Conservation (phyloP, 2,329 filamentous ascomycete genomes). For the Pseudogymnoascus sp. region DNA sequence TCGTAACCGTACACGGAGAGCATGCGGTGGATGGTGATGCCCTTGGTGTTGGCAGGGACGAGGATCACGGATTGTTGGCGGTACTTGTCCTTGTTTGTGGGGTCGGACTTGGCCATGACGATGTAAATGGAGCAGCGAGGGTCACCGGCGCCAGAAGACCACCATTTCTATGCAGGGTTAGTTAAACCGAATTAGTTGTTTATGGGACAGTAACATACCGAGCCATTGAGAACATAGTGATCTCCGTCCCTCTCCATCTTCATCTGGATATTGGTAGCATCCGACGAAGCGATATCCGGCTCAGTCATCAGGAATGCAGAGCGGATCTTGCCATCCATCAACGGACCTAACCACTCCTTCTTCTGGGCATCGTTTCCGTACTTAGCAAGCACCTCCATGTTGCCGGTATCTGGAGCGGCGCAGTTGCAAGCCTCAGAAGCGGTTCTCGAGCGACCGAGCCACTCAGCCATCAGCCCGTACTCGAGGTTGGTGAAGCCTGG, state of each 20-base stretch:
- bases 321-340: conserved; percentile 77
- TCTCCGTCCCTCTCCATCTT: conserved; percentile 75
- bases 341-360: conserved; percentile 69
- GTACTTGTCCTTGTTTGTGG: conserved; percentile 69
- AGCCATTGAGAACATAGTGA: conserved; percentile 85
- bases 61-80: conserved; percentile 89
- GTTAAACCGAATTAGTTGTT: conserved; percentile 16
- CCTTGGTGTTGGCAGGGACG: conserved; percentile 72
- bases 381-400: conserved; percentile 92
- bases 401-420: conserved; percentile 84
- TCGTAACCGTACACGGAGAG: conserved; percentile 91
- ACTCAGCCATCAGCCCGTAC: conserved; percentile 96
- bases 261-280: conserved; percentile 89
- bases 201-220: conserved; percentile 41
- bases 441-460: conserved; percentile 75
- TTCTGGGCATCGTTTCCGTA: conserved; percentile 85
- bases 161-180: conserved; percentile 71
- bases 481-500: conserved; percentile 93
- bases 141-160: conserved; percentile 93
- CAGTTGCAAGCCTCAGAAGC: conserved; percentile 88
- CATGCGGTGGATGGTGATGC: conserved; percentile 91
- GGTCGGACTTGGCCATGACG: conserved; percentile 90
- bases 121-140: conserved; percentile 88
- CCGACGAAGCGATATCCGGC: conserved; percentile 77
- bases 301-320: conserved; percentile 94